Base-by-base conservation (phyloP, 352 stramenopile species). In the Globisporangium cederbergense region DNA sequence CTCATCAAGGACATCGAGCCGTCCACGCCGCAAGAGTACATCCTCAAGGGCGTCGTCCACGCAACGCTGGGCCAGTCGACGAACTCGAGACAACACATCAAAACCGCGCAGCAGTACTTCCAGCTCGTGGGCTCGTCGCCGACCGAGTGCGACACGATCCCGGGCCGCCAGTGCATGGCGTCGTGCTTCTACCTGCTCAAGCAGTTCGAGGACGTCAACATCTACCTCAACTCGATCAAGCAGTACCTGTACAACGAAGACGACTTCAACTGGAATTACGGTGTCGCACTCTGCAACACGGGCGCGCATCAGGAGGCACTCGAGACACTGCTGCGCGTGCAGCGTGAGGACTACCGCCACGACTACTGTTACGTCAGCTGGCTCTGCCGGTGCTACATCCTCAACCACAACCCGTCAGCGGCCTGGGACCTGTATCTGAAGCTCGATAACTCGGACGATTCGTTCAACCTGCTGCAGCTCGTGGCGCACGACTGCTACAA, bases 261-360 rank as follows among this genome's bases (percentile, higher is more conserved):
- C 77, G 90, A 97, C 58, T 99, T 99, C 79, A 99, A 99, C 74
- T 99, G 94, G 93, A 99, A 99, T 79, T 97, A 97, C 71, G 97
- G 95, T 18, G 79, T 98, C 56, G 77, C 92, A 25, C 80, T 98
- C 1, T 97, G 94, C 55, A 91, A 97, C 62, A 97, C 79, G 16
- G 92, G 93, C 4, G 87, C 96, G 56, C 97, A 96, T 72, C 90
- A 98, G 75, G 91, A 97, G 60, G 92, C 92, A 3, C 86, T 99
- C 43, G 91, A 99, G 67, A 90, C 90, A 54, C 76, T 99, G 54
- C 78, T 98, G 63, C 78, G 89, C 9, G 90, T 99, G 30, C 86
- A 97, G 60, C 73, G 78, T 28, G 94, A 98, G 54, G 83, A 90
- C 30, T 98, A 98, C 63, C 97, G 93, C 61, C 78, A 88, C 62